Base-by-base conservation (phyloP, 2,329 filamentous ascomycete genomes). In the Curvularia eragrostidis region DNA sequence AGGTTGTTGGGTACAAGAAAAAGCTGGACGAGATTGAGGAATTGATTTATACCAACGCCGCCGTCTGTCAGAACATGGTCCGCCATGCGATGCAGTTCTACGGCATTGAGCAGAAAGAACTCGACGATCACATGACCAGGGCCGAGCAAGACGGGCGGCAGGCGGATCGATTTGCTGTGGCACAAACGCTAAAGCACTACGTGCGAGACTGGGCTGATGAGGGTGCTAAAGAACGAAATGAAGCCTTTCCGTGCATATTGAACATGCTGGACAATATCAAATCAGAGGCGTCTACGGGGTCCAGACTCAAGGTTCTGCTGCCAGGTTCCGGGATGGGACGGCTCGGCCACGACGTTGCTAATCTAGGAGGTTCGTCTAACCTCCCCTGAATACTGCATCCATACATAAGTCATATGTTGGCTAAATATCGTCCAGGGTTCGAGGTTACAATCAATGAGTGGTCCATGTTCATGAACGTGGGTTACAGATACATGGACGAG, bases 381-480 rank as follows among this genome's bases (percentile, higher is more conserved):
- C n/a, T 2, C 26, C 4, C 7, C 30, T 3, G 5, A 0, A 2
- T 12, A 32, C 10, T 9, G 9, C 7, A 4, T 41, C n/a, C 28
- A 0, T 2, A 5, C 2, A 12, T n/a, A 30, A 4, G 10, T 3
- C 10, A 50, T 9, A 56, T 34, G 0, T 7, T 7, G n/a, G 5
- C 5, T 13, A 19, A 18, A n/a, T 8, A 5, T 19, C 12, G 4
- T n/a, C 1, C 28, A 80, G 81, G 76, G 1, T 84, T 84, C 54
- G 74, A 84, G 23, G 84, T 85, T 0, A 84, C 82, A 0, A 74
- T 80, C 52, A 87, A 86, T 62, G 84, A 87, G 69, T 86, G 81
- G 81, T 85, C 83, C 1, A 80, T 82, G 71, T 86, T 81, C 60
- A 84, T 86, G 81, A 85, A 85, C 56, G 60, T 83, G 1, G 81